Evolutionary conservation across 768 basidiomycete species (phyloP).

Genomic region (Lyophyllum atratum): DNA sequence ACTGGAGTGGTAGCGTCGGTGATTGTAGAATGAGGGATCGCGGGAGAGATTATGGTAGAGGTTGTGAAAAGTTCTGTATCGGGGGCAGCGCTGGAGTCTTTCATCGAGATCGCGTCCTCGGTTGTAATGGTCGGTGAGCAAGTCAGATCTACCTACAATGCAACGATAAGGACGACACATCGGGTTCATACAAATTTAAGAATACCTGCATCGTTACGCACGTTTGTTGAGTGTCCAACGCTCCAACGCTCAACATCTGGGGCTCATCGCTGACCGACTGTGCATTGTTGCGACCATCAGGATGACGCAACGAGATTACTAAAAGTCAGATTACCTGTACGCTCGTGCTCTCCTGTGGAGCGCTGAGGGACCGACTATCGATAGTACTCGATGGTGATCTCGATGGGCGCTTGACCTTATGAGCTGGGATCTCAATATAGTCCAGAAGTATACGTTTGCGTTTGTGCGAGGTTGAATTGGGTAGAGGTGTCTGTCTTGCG

Average conservation of each 20-base stretch:
- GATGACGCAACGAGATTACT: background rate
- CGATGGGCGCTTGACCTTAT: background rate
- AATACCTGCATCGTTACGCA: background rate
- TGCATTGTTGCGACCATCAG: background rate
- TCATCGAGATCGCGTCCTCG: background rate
- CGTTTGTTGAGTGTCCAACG: background rate
- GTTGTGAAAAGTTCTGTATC: background rate
- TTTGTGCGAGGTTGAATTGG: background rate
- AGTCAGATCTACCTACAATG: background rate
- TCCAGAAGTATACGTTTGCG: slow-evolving; percentile 18
- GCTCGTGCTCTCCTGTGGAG: background rate
- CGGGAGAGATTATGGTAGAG: background rate
- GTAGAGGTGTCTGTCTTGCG: background rate
- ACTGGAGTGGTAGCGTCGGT: background rate
- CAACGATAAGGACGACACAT: background rate
- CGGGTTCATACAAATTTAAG: background rate
- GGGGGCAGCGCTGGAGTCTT: background rate
- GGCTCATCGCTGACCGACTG: background rate
- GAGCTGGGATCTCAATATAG: slow-evolving; percentile 11
- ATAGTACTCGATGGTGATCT: background rate
- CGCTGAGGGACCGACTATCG: background rate
- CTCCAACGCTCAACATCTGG: background rate
- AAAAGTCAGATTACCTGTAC: background rate
- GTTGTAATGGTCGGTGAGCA: background rate
- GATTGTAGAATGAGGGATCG: background rate